Base-by-base conservation (phyloP, 169 alveolate species). In the Eimeria falciformis region DNA sequence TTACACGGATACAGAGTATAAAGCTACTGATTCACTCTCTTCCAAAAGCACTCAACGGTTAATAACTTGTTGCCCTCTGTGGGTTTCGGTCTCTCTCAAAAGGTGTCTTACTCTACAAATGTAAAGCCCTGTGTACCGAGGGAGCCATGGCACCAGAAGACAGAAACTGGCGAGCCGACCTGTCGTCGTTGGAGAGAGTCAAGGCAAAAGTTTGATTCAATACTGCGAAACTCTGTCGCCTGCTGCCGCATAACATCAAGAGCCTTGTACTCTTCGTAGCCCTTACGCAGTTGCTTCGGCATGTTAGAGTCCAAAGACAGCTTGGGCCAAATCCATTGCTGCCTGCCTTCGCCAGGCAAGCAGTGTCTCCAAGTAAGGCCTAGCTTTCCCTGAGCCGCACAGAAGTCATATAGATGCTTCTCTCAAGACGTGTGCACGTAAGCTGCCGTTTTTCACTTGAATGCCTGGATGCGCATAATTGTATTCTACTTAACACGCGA, bases 311-410 rank as follows among this genome's bases (percentile, higher is more conserved):
- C 17, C 9, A 68, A 43, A 12, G 86, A 68, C 23, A 46, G 47
- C 27, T 43, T 65, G 5, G 86, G 86, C 86, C 86, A 77, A 2
- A n/a, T 14, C 86, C 86, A 77, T 37, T 77, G 58, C 68, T 77
- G 86, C 2, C 23, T 23, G 21, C 45, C 86, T n/a, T 12, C 65
- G 3, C n/a, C n/a, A n/a, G n/a, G n/a, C n/a, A n/a, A 21, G 43
- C 86, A 77, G 68, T 43, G 86, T n/a, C 37, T 6, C 86, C 86
- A 77, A 4, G 29, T 45, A 7, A 77, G 23, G 46, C 3, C 46
- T 45, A 11, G 46, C 68, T 68, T 68, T 29, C 47, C 79, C 79
- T 68, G 47, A 50, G 62, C 7, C n/a, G n/a, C 62, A 50, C 62
- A 7, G 14, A 14, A 14, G n/a, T 11, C 62, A 50, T 14, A 50